Evolutionary conservation across 495 filamentous ascomycete species (phyloP), one percentile per base, ranked within the genome.

Genomic region (Aspergillus leporis): DNA sequence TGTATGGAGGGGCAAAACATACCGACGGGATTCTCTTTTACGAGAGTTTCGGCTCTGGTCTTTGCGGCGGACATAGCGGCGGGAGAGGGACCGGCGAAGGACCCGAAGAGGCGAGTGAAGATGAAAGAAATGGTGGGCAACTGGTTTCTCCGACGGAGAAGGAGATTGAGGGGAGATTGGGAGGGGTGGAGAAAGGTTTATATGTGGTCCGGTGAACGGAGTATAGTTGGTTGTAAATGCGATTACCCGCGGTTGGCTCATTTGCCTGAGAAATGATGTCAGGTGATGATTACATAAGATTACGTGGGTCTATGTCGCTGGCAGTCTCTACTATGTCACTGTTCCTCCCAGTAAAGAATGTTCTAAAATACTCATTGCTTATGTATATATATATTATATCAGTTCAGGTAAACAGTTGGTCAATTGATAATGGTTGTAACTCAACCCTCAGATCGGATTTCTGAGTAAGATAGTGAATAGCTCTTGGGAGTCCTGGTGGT

Each of bases 21-120:
- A 92, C 90, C 87, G 67, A 98, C 94, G 60, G 86, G 81, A 76
- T 98, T 93, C 63, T 97, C 89, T 70, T 96, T 84, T 69, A 99
- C 97, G 75, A 97, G 86, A 60, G 67, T 69, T 75, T 96, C 87
- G 47, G 90, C 92, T 73, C 93, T 93, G 58, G 83, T 83, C 77
- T 90, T 92, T 60, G 93, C 91, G 74, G 89, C 86, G 66, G 92
- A 89, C 88, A 93, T 93, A 65, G 72, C 83, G 69, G 81, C 78
- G 63, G 90, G 79, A 56, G 79, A 76, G 23, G 72, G 60, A 62
- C 79, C 72, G 67, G 80, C 70, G 55, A 83, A 79, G 60, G 81
- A 81, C 72, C 80, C 81, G 78, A 97, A 92, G 72, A 96, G 79
- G 65, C 87, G 80, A 63, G 86, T 80, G 74, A 97, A 81, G 77